These are phyloP conservation scores for Euryodendron excelsum DNA, from an alignment of 148 eudicot genomes.

Conservation along the genomic window DNA sequence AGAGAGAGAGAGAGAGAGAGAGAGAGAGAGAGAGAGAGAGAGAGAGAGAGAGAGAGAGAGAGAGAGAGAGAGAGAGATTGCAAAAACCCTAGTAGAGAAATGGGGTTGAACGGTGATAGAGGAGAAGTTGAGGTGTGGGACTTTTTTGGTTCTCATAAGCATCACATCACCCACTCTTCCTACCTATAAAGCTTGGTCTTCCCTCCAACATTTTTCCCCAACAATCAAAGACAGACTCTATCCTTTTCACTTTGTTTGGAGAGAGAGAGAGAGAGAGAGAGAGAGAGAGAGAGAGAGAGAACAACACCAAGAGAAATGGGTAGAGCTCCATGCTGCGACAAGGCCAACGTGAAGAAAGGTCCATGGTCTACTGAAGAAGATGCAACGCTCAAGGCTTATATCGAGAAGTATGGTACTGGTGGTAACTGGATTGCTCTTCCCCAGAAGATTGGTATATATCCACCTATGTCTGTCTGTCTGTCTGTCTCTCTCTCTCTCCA, in stretches of 20 bases:
- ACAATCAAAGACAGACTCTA: conserved; percentile 13
- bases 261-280: conserved; percentile 22
- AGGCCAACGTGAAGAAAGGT: conserved; percentile 80
- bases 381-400: conserved; percentile 78
- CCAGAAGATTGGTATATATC: conserved; percentile 67
- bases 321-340: conserved; percentile 93
- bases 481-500: not conserved
- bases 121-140: conserved; percentile 16
- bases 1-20: conserved; percentile 15
- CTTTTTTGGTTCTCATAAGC: conserved; percentile 30
- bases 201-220: conserved; percentile 34
- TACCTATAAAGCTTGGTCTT: conserved; percentile 69
- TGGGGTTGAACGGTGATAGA: conserved; percentile 11
- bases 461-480: not conserved
- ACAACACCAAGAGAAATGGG: conserved; percentile 43
- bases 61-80: conserved; percentile 25
- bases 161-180: conserved; percentile 39
- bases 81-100: conserved; percentile 5
- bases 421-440: conserved; percentile 94
- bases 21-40: conserved; percentile 25
- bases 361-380: conserved; percentile 97
- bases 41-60: conserved; percentile 16
- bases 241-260: conserved; percentile 5
- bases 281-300: conserved; percentile 16
- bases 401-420: conserved; percentile 71